Evolutionary conservation across 139 green algal genomes (phyloP).

Genomic region (Tetradesmus obliquus): DNA sequence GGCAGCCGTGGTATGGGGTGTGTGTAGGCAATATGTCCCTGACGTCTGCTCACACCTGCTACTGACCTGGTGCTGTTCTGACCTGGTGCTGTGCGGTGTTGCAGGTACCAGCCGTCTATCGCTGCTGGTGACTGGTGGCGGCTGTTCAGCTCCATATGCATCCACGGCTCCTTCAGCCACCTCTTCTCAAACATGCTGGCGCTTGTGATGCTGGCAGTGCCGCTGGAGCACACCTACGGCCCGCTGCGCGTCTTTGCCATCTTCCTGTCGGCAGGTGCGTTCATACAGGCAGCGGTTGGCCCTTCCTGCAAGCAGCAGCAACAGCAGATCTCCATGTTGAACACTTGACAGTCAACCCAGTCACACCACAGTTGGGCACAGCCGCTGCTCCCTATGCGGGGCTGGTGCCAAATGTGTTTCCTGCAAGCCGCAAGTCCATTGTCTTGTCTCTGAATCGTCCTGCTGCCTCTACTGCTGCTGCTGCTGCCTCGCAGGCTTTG

Average conservation of each 20-base stretch:
- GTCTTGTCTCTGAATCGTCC: background rate
- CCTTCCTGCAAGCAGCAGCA: no score
- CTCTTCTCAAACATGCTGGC: constrained; percentile 75
- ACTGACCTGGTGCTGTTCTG: background rate
- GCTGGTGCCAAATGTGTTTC: background rate
- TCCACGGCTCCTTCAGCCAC: constrained; percentile 74
- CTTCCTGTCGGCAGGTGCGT: constrained; percentile 35
- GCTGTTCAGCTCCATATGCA: constrained; percentile 67
- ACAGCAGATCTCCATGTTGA: no score
- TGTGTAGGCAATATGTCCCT: no score
- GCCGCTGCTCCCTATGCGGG: no score
- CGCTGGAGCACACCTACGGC: constrained; percentile 77
- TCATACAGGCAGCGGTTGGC: no score
- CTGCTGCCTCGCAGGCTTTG: constrained; percentile 11
- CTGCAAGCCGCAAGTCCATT: background rate
- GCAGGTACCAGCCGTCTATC: constrained; percentile 33
- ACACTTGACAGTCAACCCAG: no score
- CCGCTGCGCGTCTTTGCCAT: constrained; percentile 55
- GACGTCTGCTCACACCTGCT: no score
- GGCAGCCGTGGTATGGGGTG: no score
- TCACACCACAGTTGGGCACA: no score
- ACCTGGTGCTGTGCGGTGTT: background rate
- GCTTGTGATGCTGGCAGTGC: constrained; percentile 62
- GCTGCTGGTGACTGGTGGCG: constrained; percentile 52
- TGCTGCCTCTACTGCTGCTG: background rate